Evolutionary conservation across 192 early-diverging fungal species (phyloP).

Genomic region (Piromyces sp.): DNA sequence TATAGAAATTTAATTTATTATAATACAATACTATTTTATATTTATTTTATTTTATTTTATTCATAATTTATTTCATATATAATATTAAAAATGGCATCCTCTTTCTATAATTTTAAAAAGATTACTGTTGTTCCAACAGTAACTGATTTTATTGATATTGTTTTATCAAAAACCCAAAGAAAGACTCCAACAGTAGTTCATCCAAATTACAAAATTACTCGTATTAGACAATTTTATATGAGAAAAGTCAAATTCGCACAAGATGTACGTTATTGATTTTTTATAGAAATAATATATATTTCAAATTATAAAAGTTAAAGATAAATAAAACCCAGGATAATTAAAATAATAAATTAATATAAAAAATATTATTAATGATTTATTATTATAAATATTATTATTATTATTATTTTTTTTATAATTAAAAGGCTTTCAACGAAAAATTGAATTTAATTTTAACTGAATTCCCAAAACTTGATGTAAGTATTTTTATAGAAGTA

Average conservation of each 20-base stretch:
- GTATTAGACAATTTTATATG: conserved; percentile 98
- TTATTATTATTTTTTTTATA: not conserved
- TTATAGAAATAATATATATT: too few relatives aligned
- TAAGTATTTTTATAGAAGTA: conserved; percentile 21
- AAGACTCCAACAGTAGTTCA: conserved; percentile 94
- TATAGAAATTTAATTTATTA: too few relatives aligned
- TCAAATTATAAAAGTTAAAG: too few relatives aligned
- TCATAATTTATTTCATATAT: too few relatives aligned
- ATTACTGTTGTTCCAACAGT: conserved; percentile 85
- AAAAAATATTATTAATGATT: too few relatives aligned
- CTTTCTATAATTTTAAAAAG: conserved; percentile 96
- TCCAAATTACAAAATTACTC: conserved; percentile 88
- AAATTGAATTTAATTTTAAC: conserved; percentile 80
- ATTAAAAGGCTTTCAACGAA: conserved; percentile 64
- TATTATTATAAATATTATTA: too few relatives aligned
- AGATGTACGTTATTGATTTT: conserved; percentile 23
- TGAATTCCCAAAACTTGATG: conserved; percentile 96
- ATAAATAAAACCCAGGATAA: too few relatives aligned
- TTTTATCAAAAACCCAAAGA: conserved; percentile 93
- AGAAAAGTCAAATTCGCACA: conserved; percentile 99
- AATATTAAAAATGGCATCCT: not conserved
- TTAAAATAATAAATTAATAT: too few relatives aligned
- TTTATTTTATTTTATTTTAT: too few relatives aligned
- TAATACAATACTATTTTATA: too few relatives aligned
- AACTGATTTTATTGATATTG: conserved; percentile 91